phyloP scores from a whole-genome alignment of 345 rosid species.

The Murraya koenigii region DNA sequence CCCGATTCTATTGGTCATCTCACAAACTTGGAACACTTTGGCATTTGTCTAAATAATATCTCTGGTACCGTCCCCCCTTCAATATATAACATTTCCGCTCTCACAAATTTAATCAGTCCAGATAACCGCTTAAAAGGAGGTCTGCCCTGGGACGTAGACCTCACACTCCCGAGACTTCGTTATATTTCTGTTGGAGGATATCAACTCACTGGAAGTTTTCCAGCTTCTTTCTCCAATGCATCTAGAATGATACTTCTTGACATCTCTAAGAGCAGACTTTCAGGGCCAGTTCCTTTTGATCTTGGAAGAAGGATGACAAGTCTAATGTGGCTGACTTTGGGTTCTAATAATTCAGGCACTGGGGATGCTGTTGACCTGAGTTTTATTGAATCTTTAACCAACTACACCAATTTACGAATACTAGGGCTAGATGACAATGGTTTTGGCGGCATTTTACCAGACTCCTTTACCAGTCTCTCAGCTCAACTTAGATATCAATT shows the following conservation, averaged over 20 bases:
- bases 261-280: background rate
- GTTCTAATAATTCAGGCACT: slow-evolving; percentile 15
- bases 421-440: slow-evolving; percentile 2
- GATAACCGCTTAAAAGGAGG: slow-evolving; percentile 6
- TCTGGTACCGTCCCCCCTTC: slow-evolving; percentile 6
- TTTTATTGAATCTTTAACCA: slow-evolving; percentile 21
- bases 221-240: slow-evolving; percentile 27
- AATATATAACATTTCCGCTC: slow-evolving; percentile 10
- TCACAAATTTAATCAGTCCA: background rate
- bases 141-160: slow-evolving; percentile 15
- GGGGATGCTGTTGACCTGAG: slow-evolving; percentile 12
- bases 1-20: slow-evolving; percentile 5
- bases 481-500: slow-evolving; percentile 10
- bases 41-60: background rate
- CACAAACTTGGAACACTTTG: background rate
- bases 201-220: slow-evolving; percentile 26
- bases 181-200: slow-evolving; percentile 9
- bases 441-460: slow-evolving; percentile 23
- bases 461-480: slow-evolving; percentile 24
- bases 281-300: slow-evolving; percentile 15
- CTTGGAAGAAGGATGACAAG: slow-evolving; percentile 11
- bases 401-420: slow-evolving; percentile 10
- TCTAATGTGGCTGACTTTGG: slow-evolving; percentile 13
- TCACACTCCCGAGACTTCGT: slow-evolving; percentile 15
- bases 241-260: slow-evolving; percentile 13